A percentile compares a stretch with the other conserved stretches of the same genome.
These are phyloP conservation scores for Cornus florida DNA, from an alignment of 148 eudicot species.

Conservation along the genomic window DNA sequence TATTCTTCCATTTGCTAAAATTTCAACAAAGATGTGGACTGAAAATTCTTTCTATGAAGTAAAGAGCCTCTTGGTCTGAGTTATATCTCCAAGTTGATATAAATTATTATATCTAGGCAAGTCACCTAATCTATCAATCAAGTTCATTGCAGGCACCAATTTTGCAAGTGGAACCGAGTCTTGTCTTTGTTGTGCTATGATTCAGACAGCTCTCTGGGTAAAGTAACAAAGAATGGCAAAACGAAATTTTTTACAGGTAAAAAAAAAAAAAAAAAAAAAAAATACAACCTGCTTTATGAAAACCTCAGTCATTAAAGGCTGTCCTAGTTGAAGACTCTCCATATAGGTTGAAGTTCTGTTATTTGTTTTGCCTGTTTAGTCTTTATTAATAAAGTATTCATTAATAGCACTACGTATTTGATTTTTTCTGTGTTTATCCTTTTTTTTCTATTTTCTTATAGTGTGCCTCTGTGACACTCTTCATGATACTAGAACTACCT, in stretches of 20 bases:
- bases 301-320: background rate
- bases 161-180: conserved; percentile 34
- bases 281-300: background rate
- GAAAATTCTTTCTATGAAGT: conserved; percentile 19
- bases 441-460: too few relatives aligned
- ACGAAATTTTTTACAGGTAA: too few relatives aligned
- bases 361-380: background rate
- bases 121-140: conserved; percentile 23
- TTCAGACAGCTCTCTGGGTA: background rate
- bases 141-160: conserved; percentile 40
- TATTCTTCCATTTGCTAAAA: conserved; percentile 47
- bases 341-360: background rate
- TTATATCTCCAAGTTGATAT: conserved; percentile 10
- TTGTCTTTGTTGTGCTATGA: conserved; percentile 17
- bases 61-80: conserved; percentile 17
- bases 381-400: too few relatives aligned
- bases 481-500: background rate
- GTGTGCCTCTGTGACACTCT: background rate
- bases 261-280: background rate
- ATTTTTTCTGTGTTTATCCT: background rate
- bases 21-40: conserved; percentile 29
- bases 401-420: background rate
- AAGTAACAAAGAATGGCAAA: background rate
- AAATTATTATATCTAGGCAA: conserved; percentile 18
- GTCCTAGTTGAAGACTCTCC: background rate